phyloP scores from a whole-genome alignment of 176 grass and related monocot species.

The Carex kokanica region DNA sequence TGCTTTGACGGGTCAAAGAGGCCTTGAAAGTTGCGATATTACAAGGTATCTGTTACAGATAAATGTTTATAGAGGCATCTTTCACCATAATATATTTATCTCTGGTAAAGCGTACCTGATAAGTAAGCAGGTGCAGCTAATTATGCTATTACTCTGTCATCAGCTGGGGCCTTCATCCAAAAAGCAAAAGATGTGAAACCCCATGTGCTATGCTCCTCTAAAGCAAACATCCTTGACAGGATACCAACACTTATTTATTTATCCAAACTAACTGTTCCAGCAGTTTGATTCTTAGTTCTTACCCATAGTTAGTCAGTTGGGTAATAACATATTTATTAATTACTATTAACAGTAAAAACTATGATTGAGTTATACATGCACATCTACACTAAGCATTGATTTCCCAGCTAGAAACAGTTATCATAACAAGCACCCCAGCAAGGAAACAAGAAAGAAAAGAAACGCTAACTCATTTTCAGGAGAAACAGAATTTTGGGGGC shows the following conservation, averaged over 20 bases:
- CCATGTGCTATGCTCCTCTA: slow-evolving; percentile 23
- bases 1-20: not conserved
- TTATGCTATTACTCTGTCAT: slow-evolving; percentile 12
- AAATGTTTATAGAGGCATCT: slow-evolving; percentile 6
- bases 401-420: not conserved
- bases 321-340: not conserved
- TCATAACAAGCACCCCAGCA: not conserved
- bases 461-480: not conserved
- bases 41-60: not conserved
- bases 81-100: slow-evolving; percentile 14
- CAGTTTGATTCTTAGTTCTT: slow-evolving; percentile 6
- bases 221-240: not conserved
- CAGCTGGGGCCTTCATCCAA: slow-evolving; percentile 6
- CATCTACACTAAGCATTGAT: not conserved
- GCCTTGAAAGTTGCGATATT: slow-evolving; percentile 4
- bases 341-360: not conserved
- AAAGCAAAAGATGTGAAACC: slow-evolving; percentile 1
- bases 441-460: not conserved
- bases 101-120: slow-evolving; percentile 21
- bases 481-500: not conserved
- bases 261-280: not conserved
- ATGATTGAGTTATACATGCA: not conserved
- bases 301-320: not conserved
- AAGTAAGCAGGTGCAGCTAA: slow-evolving; percentile 13
- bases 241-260: not conserved